Conservation (phyloP, 2,329 filamentous ascomycete genomes). For the Zymoseptoria ardabiliae region DNA sequence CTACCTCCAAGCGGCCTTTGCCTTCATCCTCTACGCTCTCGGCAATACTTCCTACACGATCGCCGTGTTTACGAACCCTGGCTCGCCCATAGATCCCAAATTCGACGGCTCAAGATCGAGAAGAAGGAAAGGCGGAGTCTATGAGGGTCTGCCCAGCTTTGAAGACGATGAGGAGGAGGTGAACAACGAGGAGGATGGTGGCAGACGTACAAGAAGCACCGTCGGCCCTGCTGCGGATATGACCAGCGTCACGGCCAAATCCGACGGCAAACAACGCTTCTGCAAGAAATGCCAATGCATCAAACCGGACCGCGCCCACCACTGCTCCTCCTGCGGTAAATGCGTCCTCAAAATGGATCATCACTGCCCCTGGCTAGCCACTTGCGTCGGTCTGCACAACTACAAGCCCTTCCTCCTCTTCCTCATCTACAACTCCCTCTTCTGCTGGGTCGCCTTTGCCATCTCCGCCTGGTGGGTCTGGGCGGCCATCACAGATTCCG, state of each 20-base stretch:
- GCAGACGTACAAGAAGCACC: not conserved
- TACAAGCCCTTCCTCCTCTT: slow-evolving; percentile 95
- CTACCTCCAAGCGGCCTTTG: slow-evolving; percentile 46
- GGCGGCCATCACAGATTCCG: slow-evolving; percentile 66
- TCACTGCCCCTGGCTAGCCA: slow-evolving; percentile 96
- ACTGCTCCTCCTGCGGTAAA: slow-evolving; percentile 88
- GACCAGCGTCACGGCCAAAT: slow-evolving; percentile 81
- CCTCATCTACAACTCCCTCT: slow-evolving; percentile 78
- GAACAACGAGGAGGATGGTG: slow-evolving; percentile 28
- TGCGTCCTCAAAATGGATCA: slow-evolving; percentile 99
- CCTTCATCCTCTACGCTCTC: slow-evolving; percentile 64
- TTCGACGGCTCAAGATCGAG: slow-evolving; percentile 15
- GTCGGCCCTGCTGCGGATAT: slow-evolving; percentile 9
- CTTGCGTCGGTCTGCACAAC: slow-evolving; percentile 86
- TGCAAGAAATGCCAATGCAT: slow-evolving; percentile 96
- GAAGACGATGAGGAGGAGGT: slow-evolving; percentile 38
- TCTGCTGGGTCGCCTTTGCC: slow-evolving; percentile 75
- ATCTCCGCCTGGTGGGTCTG: slow-evolving; percentile 77
- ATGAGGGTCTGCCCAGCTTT: slow-evolving; percentile 73
- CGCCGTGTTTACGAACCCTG: slow-evolving; percentile 88
- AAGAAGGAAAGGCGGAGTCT: slow-evolving; percentile 43
- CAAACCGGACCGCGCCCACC: slow-evolving; percentile 92
- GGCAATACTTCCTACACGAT: slow-evolving; percentile 85
- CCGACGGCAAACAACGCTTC: slow-evolving; percentile 72
- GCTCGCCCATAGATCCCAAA: slow-evolving; percentile 49